These are phyloP conservation scores for Candida manassasensis DNA, from an alignment of 805 yeast genomes.

Conservation along the genomic window DNA sequence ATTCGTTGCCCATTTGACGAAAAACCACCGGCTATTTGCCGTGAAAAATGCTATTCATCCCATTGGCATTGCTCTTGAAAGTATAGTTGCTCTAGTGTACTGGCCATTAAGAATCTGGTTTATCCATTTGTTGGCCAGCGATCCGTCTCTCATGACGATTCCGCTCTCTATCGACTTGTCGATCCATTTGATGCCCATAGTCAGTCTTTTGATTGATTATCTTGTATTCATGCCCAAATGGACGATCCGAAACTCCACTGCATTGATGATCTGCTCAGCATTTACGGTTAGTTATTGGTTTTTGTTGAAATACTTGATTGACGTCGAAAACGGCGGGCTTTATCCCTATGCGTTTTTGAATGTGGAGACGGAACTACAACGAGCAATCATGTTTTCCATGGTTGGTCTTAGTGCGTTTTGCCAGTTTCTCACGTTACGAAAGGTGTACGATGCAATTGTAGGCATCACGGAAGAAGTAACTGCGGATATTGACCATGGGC, in stretches of 20 bases:
- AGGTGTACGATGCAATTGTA: slow-evolving; percentile 18
- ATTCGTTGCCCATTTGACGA: slow-evolving; percentile 28
- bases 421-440: slow-evolving; percentile 26
- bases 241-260: slow-evolving; percentile 28
- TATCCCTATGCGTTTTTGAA: slow-evolving; percentile 71
- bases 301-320: slow-evolving; percentile 45
- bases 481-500: slow-evolving; percentile 8
- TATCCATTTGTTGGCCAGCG: slow-evolving; percentile 42
- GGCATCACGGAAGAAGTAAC: slow-evolving; percentile 9
- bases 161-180: slow-evolving; percentile 51
- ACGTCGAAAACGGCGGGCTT: slow-evolving; percentile 40
- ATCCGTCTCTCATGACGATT: slow-evolving; percentile 29
- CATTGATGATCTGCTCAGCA: slow-evolving; percentile 33
- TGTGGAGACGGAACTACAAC: slow-evolving; percentile 38
- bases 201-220: slow-evolving; percentile 50
- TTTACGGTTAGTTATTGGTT: slow-evolving; percentile 51
- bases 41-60: slow-evolving; percentile 46
- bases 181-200: slow-evolving; percentile 57
- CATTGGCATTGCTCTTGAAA: slow-evolving; percentile 52
- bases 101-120: slow-evolving; percentile 64
- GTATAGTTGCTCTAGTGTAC: slow-evolving; percentile 58
- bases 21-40: slow-evolving; percentile 19
- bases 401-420: slow-evolving; percentile 35
- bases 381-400: slow-evolving; percentile 44
- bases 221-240: slow-evolving; percentile 47